These are phyloP conservation scores for Gossypioides kirkii DNA, from an alignment of 345 rosid species.

Conservation along the genomic window DNA sequence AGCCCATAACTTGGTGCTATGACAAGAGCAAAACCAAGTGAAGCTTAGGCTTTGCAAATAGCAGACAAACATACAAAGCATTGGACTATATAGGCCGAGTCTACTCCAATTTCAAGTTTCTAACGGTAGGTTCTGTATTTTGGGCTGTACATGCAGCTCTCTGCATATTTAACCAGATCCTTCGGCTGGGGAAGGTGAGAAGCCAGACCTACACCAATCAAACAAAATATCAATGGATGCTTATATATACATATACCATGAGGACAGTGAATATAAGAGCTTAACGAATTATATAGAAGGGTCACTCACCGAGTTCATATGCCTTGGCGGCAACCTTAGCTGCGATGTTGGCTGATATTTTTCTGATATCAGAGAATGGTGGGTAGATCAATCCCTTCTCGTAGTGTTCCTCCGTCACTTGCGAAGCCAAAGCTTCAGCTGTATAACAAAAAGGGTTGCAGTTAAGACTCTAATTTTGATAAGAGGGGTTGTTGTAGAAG, in stretches of 20 bases:
- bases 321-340: slow-evolving; percentile 89
- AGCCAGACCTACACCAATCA: slow-evolving; percentile 62
- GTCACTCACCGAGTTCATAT: slow-evolving; percentile 77
- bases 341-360: slow-evolving; percentile 89
- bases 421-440: slow-evolving; percentile 93
- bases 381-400: slow-evolving; percentile 85
- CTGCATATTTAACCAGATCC: slow-evolving; percentile 73
- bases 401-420: slow-evolving; percentile 61
- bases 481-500: not conserved
- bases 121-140: slow-evolving; percentile 72
- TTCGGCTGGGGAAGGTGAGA: slow-evolving; percentile 82
- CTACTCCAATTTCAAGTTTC: slow-evolving; percentile 14
- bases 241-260: not conserved
- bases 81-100: too few species aligned
- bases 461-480: not conserved
- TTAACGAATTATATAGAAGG: not conserved
- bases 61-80: not conserved
- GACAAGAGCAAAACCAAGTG: not conserved
- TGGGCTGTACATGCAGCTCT: slow-evolving; percentile 98
- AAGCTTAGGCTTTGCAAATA: not conserved
- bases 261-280: not conserved
- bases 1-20: not conserved
- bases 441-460: slow-evolving; percentile 14
- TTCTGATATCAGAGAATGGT: slow-evolving; percentile 81
- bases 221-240: not conserved